phyloP scores from a whole-genome alignment of 2,329 filamentous ascomycete genomes.

The Helminthosporium solani region DNA sequence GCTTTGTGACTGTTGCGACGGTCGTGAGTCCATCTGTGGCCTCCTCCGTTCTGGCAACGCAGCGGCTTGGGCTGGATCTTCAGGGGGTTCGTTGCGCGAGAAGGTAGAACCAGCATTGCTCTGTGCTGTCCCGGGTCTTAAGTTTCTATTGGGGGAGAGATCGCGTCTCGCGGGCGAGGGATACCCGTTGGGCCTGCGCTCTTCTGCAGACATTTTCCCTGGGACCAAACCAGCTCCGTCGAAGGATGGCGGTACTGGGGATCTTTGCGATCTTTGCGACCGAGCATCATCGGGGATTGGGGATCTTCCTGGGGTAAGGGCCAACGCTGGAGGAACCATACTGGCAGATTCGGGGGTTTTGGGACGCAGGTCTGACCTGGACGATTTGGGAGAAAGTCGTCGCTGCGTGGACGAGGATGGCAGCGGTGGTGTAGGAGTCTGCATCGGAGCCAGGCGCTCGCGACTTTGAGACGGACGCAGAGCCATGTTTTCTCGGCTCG shows the following conservation, averaged over 20 bases:
- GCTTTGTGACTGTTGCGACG: constrained; percentile 28
- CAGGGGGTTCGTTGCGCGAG: constrained; percentile 27
- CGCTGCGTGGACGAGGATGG: constrained; percentile 31
- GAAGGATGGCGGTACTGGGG: constrained; percentile 27
- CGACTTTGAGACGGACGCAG: constrained; percentile 32
- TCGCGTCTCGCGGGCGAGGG: constrained; percentile 29
- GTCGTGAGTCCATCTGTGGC: constrained; percentile 63
- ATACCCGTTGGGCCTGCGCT: constrained; percentile 32
- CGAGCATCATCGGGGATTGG: constrained; percentile 31
- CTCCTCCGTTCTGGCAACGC: constrained; percentile 61
- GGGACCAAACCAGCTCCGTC: constrained; percentile 18
- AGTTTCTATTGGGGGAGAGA: constrained; percentile 30
- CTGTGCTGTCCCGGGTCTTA: constrained; percentile 39
- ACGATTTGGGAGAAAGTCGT: constrained; percentile 43
- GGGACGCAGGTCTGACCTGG: constrained; percentile 41
- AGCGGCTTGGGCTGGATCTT: constrained; percentile 22
- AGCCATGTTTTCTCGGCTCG: constrained; percentile 40
- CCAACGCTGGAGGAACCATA: constrained; percentile 18
- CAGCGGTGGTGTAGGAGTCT: constrained; percentile 20
- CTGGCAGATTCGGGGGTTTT: constrained; percentile 34
- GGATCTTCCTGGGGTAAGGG: constrained; percentile 30
- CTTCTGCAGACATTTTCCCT: constrained; percentile 25
- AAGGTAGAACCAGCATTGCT: constrained; percentile 37
- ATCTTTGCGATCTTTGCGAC: constrained; percentile 32
- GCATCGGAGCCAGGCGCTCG: constrained; percentile 29